Evolutionary conservation across 257 asterid species (phyloP), one percentile per base, ranked within the genome.

Genomic region (Ajuga chamaepitys): DNA sequence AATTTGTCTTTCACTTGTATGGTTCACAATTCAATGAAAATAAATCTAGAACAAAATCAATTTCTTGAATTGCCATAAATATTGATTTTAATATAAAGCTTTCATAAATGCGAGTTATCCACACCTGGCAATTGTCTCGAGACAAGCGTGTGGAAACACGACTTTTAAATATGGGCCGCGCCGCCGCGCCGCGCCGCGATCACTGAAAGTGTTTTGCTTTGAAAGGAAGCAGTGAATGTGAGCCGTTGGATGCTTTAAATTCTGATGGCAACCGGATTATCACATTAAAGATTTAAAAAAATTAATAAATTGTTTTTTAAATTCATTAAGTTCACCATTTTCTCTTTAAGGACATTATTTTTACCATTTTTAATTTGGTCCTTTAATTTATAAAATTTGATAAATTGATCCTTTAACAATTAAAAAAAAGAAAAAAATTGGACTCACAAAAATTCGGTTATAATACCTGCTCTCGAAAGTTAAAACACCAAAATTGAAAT

Each of bases 201-300:
- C 74, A 62, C 70, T 48, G 91, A 77, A 56, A 60, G 46, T 1
- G 2, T 46, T 41, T 77, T 76, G 89, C 55, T 58, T 67, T 8
- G 22, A 57, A 21, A 75, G 52, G 52, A 25, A 38, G 20, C 13
- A 8, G 18, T 21, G 9, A 45, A 40, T 56, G 10, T 56, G 4
- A 16, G 14, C 46, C 62, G 46, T 24, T 52, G 17, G 16, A 21
- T 38, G 40, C 40, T 34, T 34, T 34, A 5, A 0, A n/a, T n/a
- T n/a, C n/a, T n/a, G n/a, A n/a, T n/a, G n/a, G n/a, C n/a, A n/a
- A n/a, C n/a, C n/a, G n/a, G n/a, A n/a, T n/a, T n/a, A n/a, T n/a
- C n/a, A n/a, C n/a, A n/a, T n/a, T n/a, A n/a, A n/a, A n/a, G n/a
- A n/a, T n/a, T n/a, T n/a, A n/a, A n/a, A n/a, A n/a, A n/a, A n/a